A percentile compares a stretch with the other conserved stretches of the same genome.
Evolutionary conservation across 768 basidiomycete genomes (phyloP).

Genomic region (Auricularia sp.): DNA sequence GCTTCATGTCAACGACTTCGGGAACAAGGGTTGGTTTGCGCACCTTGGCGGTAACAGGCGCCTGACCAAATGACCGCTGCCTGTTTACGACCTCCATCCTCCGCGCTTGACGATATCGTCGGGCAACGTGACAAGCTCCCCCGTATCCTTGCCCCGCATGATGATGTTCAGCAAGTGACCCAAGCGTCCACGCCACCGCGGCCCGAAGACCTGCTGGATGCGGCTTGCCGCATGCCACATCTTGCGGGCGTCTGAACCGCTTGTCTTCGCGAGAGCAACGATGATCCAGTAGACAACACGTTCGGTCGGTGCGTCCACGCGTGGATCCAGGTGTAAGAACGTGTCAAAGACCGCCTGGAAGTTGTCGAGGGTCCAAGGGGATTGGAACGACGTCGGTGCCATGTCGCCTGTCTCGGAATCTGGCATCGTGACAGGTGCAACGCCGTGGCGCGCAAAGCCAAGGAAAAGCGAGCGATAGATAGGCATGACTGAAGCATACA

Average conservation of each 20-base stretch:
- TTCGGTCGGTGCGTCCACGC: slow-evolving; percentile 26
- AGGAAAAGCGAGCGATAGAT: slow-evolving; percentile 66
- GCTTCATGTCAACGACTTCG: not conserved
- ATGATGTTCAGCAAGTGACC: slow-evolving; percentile 35
- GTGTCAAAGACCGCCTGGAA: slow-evolving; percentile 47
- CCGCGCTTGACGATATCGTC: not conserved
- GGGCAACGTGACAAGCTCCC: slow-evolving; percentile 8
- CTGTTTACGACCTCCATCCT: not conserved
- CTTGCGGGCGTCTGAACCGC: slow-evolving; percentile 35
- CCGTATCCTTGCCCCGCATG: slow-evolving; percentile 11
- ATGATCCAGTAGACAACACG: slow-evolving; percentile 57
- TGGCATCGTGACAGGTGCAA: not conserved
- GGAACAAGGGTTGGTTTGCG: not conserved
- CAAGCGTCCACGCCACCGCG: slow-evolving; percentile 33
- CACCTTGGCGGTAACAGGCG: not conserved
- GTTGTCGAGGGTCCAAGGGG: slow-evolving; percentile 47
- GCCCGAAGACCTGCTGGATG: slow-evolving; percentile 46
- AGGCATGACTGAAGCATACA: slow-evolving; percentile 35
- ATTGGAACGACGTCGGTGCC: not conserved
- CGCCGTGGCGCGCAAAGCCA: slow-evolving; percentile 58
- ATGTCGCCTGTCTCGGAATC: too few species aligned
- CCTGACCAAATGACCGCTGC: not conserved
- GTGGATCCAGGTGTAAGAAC: slow-evolving; percentile 44
- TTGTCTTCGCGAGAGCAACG: slow-evolving; percentile 52
- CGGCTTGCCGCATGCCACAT: slow-evolving; percentile 47